phyloP scores from a whole-genome alignment of 129 eudicot species.

The Artemisia annua region DNA sequence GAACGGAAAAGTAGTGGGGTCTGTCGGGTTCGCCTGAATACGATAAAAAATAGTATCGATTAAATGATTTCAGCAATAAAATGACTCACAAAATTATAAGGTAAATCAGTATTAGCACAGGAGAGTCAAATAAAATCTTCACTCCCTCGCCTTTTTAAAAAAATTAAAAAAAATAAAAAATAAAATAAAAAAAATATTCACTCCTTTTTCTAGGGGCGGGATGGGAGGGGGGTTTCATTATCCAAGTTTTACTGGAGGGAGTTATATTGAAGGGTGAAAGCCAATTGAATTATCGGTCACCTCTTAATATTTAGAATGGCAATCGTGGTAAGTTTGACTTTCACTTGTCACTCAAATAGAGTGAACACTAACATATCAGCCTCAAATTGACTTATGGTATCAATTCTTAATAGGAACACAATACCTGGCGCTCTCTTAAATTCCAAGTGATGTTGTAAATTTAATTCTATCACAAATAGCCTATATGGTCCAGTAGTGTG shows the following conservation, averaged over 20 bases:
- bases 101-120: background rate
- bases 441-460: background rate
- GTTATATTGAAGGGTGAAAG: background rate
- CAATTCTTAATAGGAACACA: background rate
- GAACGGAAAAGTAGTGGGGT: slow-evolving; percentile 80
- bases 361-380: background rate
- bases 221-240: too few relatives aligned
- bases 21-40: slow-evolving; percentile 87
- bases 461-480: background rate
- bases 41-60: background rate
- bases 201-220: background rate
- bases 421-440: too few relatives aligned
- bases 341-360: background rate
- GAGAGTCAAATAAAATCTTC: background rate
- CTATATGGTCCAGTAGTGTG: background rate
- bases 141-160: too few relatives aligned
- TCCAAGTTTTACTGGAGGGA: background rate
- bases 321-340: background rate
- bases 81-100: background rate
- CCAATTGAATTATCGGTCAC: background rate
- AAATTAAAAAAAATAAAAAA: too few relatives aligned
- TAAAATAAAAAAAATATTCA: background rate
- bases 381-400: background rate
- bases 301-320: background rate
- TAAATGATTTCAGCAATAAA: background rate